Percentiles rank a stretch among this genome's conserved stretches.
Conservation (phyloP, 2,329 filamentous ascomycete genomes). For the Penicillium sclerotiorum region DNA sequence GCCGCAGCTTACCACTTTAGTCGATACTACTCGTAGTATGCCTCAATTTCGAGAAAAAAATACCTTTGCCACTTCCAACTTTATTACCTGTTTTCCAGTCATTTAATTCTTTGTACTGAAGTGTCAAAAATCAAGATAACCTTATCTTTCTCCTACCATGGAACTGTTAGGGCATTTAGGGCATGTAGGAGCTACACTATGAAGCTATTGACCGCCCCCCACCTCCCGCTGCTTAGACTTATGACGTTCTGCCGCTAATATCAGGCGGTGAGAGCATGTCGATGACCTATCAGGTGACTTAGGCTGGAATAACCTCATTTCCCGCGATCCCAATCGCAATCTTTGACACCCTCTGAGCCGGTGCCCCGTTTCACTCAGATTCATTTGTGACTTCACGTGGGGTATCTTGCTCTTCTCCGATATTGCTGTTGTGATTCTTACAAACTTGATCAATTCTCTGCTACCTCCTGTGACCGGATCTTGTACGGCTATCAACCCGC, state of each 20-base stretch:
- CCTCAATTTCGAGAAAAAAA: too few species aligned
- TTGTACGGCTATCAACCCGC: conserved; percentile 12
- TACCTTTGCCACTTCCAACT: too few species aligned
- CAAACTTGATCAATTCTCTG: conserved; percentile 1
- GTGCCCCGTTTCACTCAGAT: conserved; percentile 7
- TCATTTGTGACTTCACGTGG: background rate
- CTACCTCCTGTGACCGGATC: conserved; percentile 8
- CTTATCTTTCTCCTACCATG: background rate
- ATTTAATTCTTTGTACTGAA: too few species aligned
- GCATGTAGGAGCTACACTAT: too few species aligned
- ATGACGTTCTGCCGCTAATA: conserved; percentile 5
- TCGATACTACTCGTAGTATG: too few species aligned
- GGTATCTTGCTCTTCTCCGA: background rate
- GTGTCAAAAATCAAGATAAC: background rate
- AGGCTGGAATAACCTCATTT: conserved; percentile 29
- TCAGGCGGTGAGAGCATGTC: conserved; percentile 3
- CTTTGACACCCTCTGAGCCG: conserved; percentile 10
- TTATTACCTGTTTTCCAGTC: too few species aligned
- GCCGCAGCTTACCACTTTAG: too few species aligned
- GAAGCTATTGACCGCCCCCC: background rate
- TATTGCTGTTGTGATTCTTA: background rate
- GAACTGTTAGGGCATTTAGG: background rate
- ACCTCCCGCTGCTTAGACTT: background rate
- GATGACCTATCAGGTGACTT: conserved; percentile 24
- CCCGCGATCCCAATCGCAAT: conserved; percentile 10